Evolutionary conservation across 768 basidiomycete species (phyloP).

Genomic region (Lentinula lateritia): DNA sequence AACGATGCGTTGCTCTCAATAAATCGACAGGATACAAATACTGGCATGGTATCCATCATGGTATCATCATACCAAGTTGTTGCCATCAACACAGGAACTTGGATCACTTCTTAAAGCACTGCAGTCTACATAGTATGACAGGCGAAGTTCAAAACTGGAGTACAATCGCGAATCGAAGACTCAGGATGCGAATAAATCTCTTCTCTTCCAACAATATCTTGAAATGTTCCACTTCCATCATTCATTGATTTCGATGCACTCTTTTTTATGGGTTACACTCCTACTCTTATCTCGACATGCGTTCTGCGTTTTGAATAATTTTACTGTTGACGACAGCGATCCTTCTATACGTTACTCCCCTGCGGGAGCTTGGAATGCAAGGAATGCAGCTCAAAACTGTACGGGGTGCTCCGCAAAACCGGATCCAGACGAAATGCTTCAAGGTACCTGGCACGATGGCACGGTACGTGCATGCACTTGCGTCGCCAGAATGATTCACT

Average conservation of each 20-base stretch:
- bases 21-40: no score
- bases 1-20: no score
- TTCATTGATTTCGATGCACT: neutral
- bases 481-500: conserved; percentile 7
- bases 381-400: conserved; percentile 9
- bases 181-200: neutral
- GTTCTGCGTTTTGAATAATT: conserved; percentile 12
- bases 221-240: neutral
- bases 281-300: neutral
- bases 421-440: conserved; percentile 8
- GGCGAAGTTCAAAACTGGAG: neutral
- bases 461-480: neutral
- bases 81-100: neutral
- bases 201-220: neutral
- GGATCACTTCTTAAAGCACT: neutral
- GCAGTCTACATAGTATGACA: no score
- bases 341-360: conserved; percentile 16
- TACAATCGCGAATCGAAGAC: neutral
- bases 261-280: neutral
- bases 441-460: conserved; percentile 21
- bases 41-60: no score
- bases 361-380: conserved; percentile 13
- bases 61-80: neutral
- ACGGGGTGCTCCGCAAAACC: conserved; percentile 13
- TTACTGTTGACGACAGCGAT: conserved; percentile 24